Evolutionary conservation across 202 grass and related monocot genomes (phyloP), one percentile per base, ranked within the genome.

Genomic region (Carex arenaria): DNA sequence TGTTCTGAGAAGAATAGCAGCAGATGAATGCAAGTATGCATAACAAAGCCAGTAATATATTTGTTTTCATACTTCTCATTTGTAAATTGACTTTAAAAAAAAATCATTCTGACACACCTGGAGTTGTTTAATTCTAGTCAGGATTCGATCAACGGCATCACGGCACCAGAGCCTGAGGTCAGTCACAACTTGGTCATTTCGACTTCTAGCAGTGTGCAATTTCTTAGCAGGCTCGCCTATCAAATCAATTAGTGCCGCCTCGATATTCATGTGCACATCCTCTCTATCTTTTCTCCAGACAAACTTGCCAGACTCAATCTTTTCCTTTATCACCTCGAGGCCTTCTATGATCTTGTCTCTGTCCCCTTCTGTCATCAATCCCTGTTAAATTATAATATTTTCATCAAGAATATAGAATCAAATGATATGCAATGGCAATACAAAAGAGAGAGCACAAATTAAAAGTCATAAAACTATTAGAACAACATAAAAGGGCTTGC

Each of bases 191-290:
- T 94, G 92, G 79, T 88, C 87, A 52, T 88, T 90, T 75, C 88
- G 87, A 65, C 86, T 91, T 70, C 90, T 86, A 52, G 84, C 82
- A 53, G 86, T 91, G 72, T 90, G 76, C 22, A 94, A 77, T 57
- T 89, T 94, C 73, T 88, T 91, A 51, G 92, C 86, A 52, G 92
- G 92, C 82, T 90, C 87, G 23, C 90, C 89, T 69, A 94, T 87
- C 79, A 87, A 83, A 32, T 94, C 86, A 64, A 86, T 83, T 2
- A 94, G 87, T 43, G 89, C 60, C 52, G 90, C 92, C 67, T 91
- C 88, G 22, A 94, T 91, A 80, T 91, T 88, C 90, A 87, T 90
- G 45, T 79, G 84, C 2, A 90, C 82, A 85, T 94, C 89, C 85
- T 91, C 86, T 70, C 88, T 83, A 80, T 94, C 88, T 67, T 79